Conservation (phyloP, 345 rosid species). For the Lepidium sativum region DNA sequence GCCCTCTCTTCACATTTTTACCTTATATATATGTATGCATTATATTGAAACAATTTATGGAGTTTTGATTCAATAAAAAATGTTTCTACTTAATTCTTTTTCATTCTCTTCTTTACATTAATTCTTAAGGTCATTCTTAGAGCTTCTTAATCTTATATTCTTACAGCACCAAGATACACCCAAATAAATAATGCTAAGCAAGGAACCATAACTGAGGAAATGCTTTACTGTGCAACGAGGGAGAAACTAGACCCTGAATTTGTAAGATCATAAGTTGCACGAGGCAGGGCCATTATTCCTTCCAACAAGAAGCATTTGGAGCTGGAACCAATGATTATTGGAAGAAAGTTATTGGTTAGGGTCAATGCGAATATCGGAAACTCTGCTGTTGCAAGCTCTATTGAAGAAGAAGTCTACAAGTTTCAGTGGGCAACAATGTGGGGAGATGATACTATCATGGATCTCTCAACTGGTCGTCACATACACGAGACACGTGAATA, state of each 20-base stretch:
- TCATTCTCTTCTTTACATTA: too few species aligned
- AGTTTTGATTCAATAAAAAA: too few species aligned
- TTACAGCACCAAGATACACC: slow-evolving; percentile 77
- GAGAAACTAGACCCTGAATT: slow-evolving; percentile 98
- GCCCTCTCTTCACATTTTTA: too few species aligned
- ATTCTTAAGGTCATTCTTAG: too few species aligned
- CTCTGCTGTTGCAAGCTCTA: slow-evolving; percentile 92
- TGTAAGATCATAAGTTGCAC: slow-evolving; percentile 93
- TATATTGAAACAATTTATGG: too few species aligned
- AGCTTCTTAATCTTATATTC: too few species aligned
- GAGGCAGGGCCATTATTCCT: slow-evolving; percentile 95
- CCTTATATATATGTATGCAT: too few species aligned
- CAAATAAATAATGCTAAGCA: slow-evolving; percentile 99
- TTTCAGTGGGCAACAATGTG: slow-evolving; percentile 99
- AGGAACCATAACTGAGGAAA: slow-evolving; percentile 92
- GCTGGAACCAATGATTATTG: slow-evolving; percentile 94
- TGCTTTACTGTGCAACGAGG: slow-evolving; percentile 81
- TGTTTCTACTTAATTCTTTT: too few species aligned
- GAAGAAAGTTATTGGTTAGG: slow-evolving; percentile 91
- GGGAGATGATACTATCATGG: slow-evolving; percentile 99
- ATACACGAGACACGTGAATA: slow-evolving; percentile 98
- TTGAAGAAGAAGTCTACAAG: slow-evolving; percentile 97
- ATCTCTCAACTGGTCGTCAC: slow-evolving; percentile 95
- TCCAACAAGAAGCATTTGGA: slow-evolving; percentile 95
- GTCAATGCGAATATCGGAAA: slow-evolving; percentile 98